Conservation (phyloP, 176 grass and related monocot genomes). For the Rhynchospora pubera region DNA sequence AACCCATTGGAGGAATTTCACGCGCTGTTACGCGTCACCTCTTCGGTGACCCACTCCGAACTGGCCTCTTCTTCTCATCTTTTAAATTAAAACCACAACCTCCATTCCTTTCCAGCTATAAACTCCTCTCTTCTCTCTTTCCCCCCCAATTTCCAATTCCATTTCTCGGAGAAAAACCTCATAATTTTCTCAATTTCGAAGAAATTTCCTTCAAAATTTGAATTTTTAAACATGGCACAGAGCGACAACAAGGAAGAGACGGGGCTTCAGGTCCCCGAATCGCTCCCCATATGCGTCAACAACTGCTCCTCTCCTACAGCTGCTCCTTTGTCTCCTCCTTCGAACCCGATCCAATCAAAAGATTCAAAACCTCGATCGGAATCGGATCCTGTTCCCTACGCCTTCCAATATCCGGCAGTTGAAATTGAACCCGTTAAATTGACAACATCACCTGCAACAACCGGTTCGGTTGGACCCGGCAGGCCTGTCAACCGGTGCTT, state of each 20-base stretch:
- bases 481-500: conserved; percentile 62
- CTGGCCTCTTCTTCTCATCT: not conserved
- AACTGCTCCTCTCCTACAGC: conserved; percentile 42
- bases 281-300: conserved; percentile 83
- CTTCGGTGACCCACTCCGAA: conserved; percentile 36
- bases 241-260: conserved; percentile 88
- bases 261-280: conserved; percentile 59
- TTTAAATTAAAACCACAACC: conserved; percentile 26
- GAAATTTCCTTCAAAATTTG: not conserved
- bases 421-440: not conserved
- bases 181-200: not conserved
- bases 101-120: conserved; percentile 26
- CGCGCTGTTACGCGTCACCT: conserved; percentile 28
- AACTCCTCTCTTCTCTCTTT: not conserved
- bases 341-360: not conserved
- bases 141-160: not conserved
- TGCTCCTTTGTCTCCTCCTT: not conserved
- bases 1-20: conserved; percentile 26
- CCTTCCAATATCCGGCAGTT: not conserved
- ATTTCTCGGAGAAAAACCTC: not conserved
- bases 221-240: conserved; percentile 55
- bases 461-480: conserved; percentile 4
- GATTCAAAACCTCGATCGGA: not conserved
- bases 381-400: not conserved
- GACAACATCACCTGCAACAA: conserved; percentile 10